Conservation (phyloP, 495 filamentous ascomycete species). For the Daldinia childiae region DNA sequence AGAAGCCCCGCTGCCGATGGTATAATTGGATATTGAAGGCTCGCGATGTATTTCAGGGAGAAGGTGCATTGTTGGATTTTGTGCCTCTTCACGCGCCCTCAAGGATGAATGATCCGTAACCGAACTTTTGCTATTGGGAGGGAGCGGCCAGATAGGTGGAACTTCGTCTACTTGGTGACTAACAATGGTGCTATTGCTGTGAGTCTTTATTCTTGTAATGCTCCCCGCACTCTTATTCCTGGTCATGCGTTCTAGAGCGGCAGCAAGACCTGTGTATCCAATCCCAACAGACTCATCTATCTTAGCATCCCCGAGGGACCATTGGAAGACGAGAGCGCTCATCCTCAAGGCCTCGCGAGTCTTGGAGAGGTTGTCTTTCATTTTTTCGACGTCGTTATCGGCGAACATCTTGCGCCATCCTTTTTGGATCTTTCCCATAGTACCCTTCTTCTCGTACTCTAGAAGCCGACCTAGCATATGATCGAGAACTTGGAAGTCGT, state of each 20-base stretch:
- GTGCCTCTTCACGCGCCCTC: slow-evolving; percentile 17
- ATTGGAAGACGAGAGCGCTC: slow-evolving; percentile 58
- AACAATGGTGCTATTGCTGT: slow-evolving; percentile 18
- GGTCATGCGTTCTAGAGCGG: slow-evolving; percentile 54
- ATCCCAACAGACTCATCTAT: slow-evolving; percentile 54
- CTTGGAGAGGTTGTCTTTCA: slow-evolving; percentile 49
- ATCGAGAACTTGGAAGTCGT: slow-evolving; percentile 61
- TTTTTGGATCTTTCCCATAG: slow-evolving; percentile 59
- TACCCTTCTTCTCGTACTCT: slow-evolving; percentile 58
- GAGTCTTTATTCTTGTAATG: slow-evolving; percentile 40
- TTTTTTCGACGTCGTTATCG: slow-evolving; percentile 56
- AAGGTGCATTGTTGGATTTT: slow-evolving; percentile 13
- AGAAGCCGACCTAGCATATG: slow-evolving; percentile 59
- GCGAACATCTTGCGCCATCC: slow-evolving; percentile 59
- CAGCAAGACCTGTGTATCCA: slow-evolving; percentile 59
- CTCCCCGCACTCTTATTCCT: slow-evolving; percentile 34
- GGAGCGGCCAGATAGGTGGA: slow-evolving; percentile 27
- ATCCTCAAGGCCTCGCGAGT: slow-evolving; percentile 54
- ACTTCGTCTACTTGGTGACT: slow-evolving; percentile 30
- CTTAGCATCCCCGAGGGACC: slow-evolving; percentile 54
- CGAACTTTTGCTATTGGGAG: slow-evolving; percentile 32
- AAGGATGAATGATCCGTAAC: slow-evolving; percentile 25
- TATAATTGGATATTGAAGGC: slow-evolving; percentile 43
- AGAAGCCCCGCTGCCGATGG: slow-evolving; percentile 25
- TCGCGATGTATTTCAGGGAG: slow-evolving; percentile 42